A percentile compares a stretch with the other conserved stretches of the same genome.
Conservation (phyloP, 2,329 filamentous ascomycete genomes). For the Colletotrichum musicola region DNA sequence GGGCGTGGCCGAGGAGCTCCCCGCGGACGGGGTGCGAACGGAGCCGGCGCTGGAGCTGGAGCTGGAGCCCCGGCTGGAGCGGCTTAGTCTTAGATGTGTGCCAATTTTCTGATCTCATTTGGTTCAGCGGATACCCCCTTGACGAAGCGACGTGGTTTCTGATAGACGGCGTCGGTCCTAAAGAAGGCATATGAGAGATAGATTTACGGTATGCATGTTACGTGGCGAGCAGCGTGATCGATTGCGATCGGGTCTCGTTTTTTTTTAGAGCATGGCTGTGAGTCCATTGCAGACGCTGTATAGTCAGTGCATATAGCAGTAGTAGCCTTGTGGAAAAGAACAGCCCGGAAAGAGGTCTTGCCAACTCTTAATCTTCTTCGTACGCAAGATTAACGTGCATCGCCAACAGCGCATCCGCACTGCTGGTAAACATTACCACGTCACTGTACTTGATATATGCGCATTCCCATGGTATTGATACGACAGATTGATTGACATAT, state of each 20-base stretch:
- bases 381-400: too few species aligned
- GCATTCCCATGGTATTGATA: too few species aligned
- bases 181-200: conserved; percentile 1
- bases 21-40: conserved; percentile 50
- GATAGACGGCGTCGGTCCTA: conserved; percentile 22
- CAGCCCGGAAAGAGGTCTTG: too few species aligned
- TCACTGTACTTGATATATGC: too few species aligned
- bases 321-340: too few species aligned
- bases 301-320: too few species aligned
- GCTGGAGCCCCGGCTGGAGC: conserved; percentile 3
- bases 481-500: not conserved
- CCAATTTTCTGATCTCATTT: not conserved
- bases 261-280: too few species aligned
- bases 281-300: too few species aligned
- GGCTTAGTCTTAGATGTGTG: not conserved
- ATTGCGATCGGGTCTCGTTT: not conserved
- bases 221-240: not conserved
- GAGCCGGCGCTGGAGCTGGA: not conserved
- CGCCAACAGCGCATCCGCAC: too few species aligned
- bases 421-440: too few species aligned
- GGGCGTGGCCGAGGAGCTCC: conserved; percentile 48
- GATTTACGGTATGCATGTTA: not conserved
- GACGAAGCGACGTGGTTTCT: conserved; percentile 28
- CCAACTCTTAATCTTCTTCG: too few species aligned
- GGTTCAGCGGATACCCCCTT: conserved; percentile 26